Evolutionary conservation across 2,329 filamentous ascomycete genomes (phyloP).

Genomic region (Fonsecaea pedrosoi): DNA sequence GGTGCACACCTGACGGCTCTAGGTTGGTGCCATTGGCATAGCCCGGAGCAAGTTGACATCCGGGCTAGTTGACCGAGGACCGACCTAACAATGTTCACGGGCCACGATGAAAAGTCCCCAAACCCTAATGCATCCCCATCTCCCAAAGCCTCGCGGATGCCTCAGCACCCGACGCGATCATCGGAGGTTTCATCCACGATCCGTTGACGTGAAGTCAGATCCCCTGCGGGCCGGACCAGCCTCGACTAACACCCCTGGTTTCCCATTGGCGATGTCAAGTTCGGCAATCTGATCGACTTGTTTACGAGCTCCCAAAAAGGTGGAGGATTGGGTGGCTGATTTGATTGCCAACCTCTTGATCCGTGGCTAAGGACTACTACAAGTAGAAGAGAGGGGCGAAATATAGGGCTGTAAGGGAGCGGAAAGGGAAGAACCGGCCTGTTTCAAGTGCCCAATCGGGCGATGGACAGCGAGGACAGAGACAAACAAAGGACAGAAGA

Average conservation of each 20-base stretch:
- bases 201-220: conserved; percentile 13
- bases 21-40: not conserved
- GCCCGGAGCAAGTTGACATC: not conserved
- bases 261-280: conserved; percentile 25
- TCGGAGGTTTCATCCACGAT: too few species aligned
- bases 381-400: conserved; percentile 9
- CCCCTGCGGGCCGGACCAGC: conserved; percentile 28
- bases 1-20: not conserved
- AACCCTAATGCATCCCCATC: not conserved
- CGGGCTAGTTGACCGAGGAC: not conserved
- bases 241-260: conserved; percentile 7
- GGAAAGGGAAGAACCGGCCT: conserved; percentile 12
- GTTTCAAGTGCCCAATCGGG: conserved; percentile 5
- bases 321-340: conserved; percentile 20
- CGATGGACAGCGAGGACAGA: conserved; percentile 16
- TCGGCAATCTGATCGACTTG: conserved; percentile 31
- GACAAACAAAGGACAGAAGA: too few species aligned
- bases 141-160: not conserved
- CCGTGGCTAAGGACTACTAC: conserved; percentile 3
- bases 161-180: too few species aligned
- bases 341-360: conserved; percentile 22
- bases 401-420: conserved; percentile 16
- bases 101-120: conserved; percentile 2
- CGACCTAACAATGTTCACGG: not conserved
- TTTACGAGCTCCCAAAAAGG: conserved; percentile 7